phyloP scores from a whole-genome alignment of 2,329 filamentous ascomycete genomes.

The Cladosporium sp. region DNA sequence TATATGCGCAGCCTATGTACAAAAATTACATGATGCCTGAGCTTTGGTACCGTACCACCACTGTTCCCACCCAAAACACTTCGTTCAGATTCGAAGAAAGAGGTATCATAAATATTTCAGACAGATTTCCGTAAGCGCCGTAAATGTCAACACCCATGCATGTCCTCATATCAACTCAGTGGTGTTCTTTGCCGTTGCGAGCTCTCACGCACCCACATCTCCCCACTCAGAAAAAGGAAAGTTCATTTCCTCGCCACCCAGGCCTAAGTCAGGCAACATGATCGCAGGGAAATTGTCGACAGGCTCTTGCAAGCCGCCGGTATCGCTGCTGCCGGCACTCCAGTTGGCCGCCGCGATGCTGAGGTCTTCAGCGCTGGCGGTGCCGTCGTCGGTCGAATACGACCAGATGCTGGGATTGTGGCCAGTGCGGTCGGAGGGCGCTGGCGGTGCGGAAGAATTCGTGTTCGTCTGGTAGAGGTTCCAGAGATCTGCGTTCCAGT shows the following conservation, averaged over 20 bases:
- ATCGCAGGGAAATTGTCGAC: constrained; percentile 27
- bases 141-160: not conserved
- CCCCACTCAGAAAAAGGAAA: constrained; percentile 10
- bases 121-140: not conserved
- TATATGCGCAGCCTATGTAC: no score
- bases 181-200: no score
- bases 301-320: not conserved
- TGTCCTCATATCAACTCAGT: no score
- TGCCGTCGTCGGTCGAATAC: constrained; percentile 24
- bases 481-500: constrained; percentile 30
- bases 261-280: constrained; percentile 24
- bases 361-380: constrained; percentile 22
- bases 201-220: constrained; percentile 8
- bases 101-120: not conserved
- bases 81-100: not conserved
- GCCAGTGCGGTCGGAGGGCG: constrained; percentile 11
- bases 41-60: no score
- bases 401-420: constrained; percentile 26
- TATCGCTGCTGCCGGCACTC: constrained; percentile 13
- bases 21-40: no score
- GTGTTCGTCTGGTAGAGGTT: constrained; percentile 25
- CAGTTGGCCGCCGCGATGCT: constrained; percentile 17
- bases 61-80: not conserved
- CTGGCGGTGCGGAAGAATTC: constrained; percentile 16
- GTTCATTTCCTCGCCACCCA: constrained; percentile 15